Evolutionary conservation across 78 protist species (phyloP), one percentile per base, ranked within the genome.

Genomic region (Chrysochromulina tobinii): DNA sequence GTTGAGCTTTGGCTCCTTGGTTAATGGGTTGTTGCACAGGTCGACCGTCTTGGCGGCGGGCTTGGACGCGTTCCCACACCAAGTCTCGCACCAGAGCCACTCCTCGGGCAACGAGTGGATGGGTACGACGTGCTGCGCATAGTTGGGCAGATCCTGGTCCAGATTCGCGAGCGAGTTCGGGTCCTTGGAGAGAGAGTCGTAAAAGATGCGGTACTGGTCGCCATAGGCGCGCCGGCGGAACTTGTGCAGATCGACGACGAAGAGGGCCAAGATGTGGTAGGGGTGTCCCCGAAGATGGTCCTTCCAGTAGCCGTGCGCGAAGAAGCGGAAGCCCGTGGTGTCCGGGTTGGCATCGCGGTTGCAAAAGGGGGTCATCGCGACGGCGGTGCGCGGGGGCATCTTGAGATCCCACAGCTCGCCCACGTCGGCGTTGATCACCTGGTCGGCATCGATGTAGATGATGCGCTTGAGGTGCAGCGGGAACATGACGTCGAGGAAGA

Each of bases 71-170:
- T 64, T 68, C 61, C 81, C 58, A 7, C 93, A 94, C 96, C 99
- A 99, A 15, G 99, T 96, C 89, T 99, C 99, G 83, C 99, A 75
- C 98, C 98, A 98, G 54, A 98, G 94, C 99, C 99, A 98, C 67
- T 98, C 98, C 88, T 96, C 98, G 50, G 99, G 99, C 15, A 99
- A 93, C 50, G 98, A 96, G 92, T 51, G 72, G 53, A 99, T 98
- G 53, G 97, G 95, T 4, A 99, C 93, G 9, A 67, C 25, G 66
- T 96, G 93, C 83, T 98, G 99, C 75, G 98, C 93, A 88, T 96
- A 96, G 95, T 99, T 99, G 67, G 99, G 99, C 51, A 99, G 94
- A 90, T 99, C 99, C 94, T 98, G 99, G 75, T 95, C 98, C n/a
- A 97, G 94, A 73, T 97, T 96, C 51, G 96, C 0, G n/a, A 97